Conservation (phyloP, 495 filamentous ascomycete genomes). For the Daldinia decipiens region DNA sequence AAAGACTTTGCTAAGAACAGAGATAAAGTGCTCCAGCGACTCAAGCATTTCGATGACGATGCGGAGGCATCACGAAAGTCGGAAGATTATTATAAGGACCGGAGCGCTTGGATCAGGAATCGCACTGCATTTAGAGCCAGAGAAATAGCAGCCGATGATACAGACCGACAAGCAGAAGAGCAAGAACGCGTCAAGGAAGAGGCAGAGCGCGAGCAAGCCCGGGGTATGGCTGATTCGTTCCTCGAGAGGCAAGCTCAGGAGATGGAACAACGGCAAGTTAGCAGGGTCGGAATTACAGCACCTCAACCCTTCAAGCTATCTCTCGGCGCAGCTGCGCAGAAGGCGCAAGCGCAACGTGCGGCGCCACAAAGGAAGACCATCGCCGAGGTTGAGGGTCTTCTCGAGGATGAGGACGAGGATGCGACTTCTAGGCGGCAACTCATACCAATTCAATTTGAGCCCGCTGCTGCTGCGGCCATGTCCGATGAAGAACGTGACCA, state of each 20-base stretch:
- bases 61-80: slow-evolving; percentile 74
- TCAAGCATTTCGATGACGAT: slow-evolving; percentile 91
- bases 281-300: slow-evolving; percentile 60
- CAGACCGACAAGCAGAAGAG: slow-evolving; percentile 80
- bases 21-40: slow-evolving; percentile 72
- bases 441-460: slow-evolving; percentile 91
- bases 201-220: slow-evolving; percentile 79
- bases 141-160: slow-evolving; percentile 80
- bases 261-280: slow-evolving; percentile 71
- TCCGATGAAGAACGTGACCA: slow-evolving; percentile 85
- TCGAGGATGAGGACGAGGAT: slow-evolving; percentile 93
- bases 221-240: slow-evolving; percentile 92
- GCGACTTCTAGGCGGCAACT: slow-evolving; percentile 79
- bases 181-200: slow-evolving; percentile 74
- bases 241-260: slow-evolving; percentile 89
- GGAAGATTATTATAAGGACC: slow-evolving; percentile 88
- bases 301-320: slow-evolving; percentile 93
- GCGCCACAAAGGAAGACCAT: slow-evolving; percentile 79
- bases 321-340: slow-evolving; percentile 85
- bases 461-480: slow-evolving; percentile 73
- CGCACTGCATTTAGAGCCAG: slow-evolving; percentile 75
- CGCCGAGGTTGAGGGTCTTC: slow-evolving; percentile 90
- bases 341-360: slow-evolving; percentile 76
- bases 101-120: slow-evolving; percentile 83
- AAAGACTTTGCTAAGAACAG: slow-evolving; percentile 66